A percentile compares a stretch with the other conserved stretches of the same genome.
Evolutionary conservation across 2,329 filamentous ascomycete species (phyloP).

Genomic region (Hymenoscyphus fraxineus): DNA sequence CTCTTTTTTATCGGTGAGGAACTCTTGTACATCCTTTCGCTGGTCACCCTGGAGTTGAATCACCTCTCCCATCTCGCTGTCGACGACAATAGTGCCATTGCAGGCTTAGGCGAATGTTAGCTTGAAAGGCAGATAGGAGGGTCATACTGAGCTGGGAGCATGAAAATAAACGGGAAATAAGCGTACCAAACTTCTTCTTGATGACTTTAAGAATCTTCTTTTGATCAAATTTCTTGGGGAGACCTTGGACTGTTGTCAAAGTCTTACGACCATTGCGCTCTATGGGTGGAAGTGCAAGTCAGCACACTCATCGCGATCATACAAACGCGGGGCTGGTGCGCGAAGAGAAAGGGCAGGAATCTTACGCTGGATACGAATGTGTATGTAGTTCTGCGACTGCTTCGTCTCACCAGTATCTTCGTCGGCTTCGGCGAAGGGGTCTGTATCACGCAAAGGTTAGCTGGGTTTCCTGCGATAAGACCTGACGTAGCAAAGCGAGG

Average conservation of each 20-base stretch:
- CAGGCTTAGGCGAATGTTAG: constrained; percentile 60
- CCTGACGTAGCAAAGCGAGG: background rate
- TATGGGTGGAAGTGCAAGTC: constrained; percentile 47
- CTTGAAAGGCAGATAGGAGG: background rate
- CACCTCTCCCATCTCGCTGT: constrained; percentile 97
- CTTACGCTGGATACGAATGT: constrained; percentile 99
- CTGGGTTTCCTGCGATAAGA: constrained; percentile 20
- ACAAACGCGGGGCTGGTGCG: constrained; percentile 12
- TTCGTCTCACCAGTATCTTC: constrained; percentile 96
- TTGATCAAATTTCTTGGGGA: constrained; percentile 98
- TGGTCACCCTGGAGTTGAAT: constrained; percentile 99
- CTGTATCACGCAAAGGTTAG: constrained; percentile 45
- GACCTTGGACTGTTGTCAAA: constrained; percentile 98
- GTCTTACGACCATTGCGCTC: constrained; percentile 99
- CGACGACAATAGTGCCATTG: constrained; percentile 99
- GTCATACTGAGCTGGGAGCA: background rate
- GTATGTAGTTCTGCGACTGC: constrained; percentile 96
- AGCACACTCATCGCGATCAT: constrained; percentile 21
- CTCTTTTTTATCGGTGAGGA: constrained; percentile 92
- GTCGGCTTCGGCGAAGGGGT: constrained; percentile 99
- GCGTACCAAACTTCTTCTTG: constrained; percentile 96
- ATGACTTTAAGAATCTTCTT: constrained; percentile 99
- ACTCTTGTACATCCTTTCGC: constrained; percentile 97
- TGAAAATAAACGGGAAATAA: background rate
- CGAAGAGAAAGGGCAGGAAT: constrained; percentile 30